phyloP scores from a whole-genome alignment of 2,329 filamentous ascomycete species.

The Berkeleyomyces basicola region DNA sequence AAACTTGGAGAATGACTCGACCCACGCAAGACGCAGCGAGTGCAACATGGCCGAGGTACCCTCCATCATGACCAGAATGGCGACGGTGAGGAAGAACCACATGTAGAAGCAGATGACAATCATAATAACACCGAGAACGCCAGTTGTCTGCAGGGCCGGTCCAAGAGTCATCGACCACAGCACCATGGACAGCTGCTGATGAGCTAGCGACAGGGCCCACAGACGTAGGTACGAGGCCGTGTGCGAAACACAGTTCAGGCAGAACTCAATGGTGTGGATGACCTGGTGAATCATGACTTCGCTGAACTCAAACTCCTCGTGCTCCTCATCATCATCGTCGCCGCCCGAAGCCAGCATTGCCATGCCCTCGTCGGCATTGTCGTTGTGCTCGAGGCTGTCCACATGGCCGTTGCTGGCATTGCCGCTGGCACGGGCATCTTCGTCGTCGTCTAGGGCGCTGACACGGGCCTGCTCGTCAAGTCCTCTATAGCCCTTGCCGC shows the following conservation, averaged over 20 bases:
- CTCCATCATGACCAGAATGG: constrained; percentile 81
- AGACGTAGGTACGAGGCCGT: constrained; percentile 97
- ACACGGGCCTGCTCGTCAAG: constrained; percentile 79
- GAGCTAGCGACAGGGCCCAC: constrained; percentile 90
- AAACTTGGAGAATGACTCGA: constrained; percentile 96
- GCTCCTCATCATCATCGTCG: constrained; percentile 46
- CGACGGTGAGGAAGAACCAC: constrained; percentile 68
- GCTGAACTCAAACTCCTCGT: constrained; percentile 93
- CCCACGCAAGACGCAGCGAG: constrained; percentile 82
- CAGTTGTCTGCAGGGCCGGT: constrained; percentile 51
- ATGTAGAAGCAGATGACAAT: constrained; percentile 69
- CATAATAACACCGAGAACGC: constrained; percentile 56
- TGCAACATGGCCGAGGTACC: constrained; percentile 86
- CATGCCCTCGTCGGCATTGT: constrained; percentile 58
- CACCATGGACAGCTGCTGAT: constrained; percentile 92
- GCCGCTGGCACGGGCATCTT: constrained; percentile 38
- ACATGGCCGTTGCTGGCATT: constrained; percentile 21
- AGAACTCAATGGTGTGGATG: constrained; percentile 99
- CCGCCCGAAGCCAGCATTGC: constrained; percentile 77
- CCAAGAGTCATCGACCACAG: constrained; percentile 92
- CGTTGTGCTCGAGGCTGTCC: constrained; percentile 33
- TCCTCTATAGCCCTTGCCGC: constrained; percentile 77
- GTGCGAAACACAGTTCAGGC: constrained; percentile 96
- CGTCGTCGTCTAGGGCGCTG: constrained; percentile 79
- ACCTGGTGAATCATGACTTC: constrained; percentile 98